Evolutionary conservation across 2,329 filamentous ascomycete species (phyloP).

Genomic region (Leptographium radiaticola): DNA sequence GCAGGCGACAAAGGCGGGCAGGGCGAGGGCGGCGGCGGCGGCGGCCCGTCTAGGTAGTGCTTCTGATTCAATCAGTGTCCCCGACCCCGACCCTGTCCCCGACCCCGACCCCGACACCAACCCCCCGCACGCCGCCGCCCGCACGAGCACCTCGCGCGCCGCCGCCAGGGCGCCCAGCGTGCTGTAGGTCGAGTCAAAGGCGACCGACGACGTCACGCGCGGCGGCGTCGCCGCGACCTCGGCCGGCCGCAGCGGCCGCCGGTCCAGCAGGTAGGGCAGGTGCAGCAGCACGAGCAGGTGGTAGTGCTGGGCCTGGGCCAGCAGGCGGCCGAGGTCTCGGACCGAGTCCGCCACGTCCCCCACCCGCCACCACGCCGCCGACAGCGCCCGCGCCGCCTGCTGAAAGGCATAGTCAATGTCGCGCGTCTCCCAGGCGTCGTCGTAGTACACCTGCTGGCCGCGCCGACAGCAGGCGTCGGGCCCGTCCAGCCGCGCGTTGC

Average conservation of each 20-base stretch:
- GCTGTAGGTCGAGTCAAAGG: conserved; percentile 26
- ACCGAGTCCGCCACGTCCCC: conserved; percentile 9
- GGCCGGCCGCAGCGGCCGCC: conserved; percentile 6
- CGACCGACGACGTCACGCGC: conserved; percentile 13
- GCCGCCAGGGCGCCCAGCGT: conserved; percentile 28
- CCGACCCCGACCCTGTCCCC: too few relatives aligned
- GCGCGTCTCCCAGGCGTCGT: conserved; percentile 16
- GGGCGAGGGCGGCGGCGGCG: conserved; percentile 9
- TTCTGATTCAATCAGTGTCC: too few relatives aligned
- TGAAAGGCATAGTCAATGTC: conserved; percentile 21
- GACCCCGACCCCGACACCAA: too few relatives aligned
- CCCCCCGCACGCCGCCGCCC: conserved; percentile 19
- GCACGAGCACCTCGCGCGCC: conserved; percentile 21
- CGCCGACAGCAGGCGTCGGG: not conserved
- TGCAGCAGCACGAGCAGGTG: conserved; percentile 36
- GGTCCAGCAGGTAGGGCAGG: conserved; percentile 35
- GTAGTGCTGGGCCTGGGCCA: conserved; percentile 27
- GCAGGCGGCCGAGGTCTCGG: conserved; percentile 15
- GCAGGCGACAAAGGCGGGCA: conserved; percentile 20
- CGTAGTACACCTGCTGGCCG: conserved; percentile 1
- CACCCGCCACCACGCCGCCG: conserved; percentile 23
- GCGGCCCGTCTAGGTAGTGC: too few relatives aligned
- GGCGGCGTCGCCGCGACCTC: too few relatives aligned
- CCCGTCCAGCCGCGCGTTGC: conserved; percentile 17
- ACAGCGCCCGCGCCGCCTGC: conserved; percentile 17